Conservation (phyloP, 768 basidiomycete species). For the Lentinus brumalis region DNA sequence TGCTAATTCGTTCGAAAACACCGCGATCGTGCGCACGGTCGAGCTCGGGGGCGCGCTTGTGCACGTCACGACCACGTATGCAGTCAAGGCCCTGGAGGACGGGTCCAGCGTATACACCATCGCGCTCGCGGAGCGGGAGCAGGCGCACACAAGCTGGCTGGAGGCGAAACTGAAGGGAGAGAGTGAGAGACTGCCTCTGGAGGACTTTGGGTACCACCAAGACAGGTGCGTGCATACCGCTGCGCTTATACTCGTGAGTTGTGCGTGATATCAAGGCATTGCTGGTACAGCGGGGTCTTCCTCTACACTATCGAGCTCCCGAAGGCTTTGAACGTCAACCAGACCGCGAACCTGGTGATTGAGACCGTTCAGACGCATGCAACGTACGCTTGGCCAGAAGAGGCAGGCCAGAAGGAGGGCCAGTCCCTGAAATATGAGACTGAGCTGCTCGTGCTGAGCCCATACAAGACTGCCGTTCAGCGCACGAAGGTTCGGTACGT, state of each 20-base stretch:
- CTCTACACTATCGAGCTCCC: constrained; percentile 68
- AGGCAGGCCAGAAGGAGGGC: constrained; percentile 71
- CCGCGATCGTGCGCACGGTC: constrained; percentile 83
- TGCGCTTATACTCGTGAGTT: neutral
- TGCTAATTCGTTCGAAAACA: constrained; percentile 76
- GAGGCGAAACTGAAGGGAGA: constrained; percentile 82
- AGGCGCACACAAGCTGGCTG: constrained; percentile 70
- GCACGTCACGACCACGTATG: constrained; percentile 87
- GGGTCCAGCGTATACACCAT: constrained; percentile 66
- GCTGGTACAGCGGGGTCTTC: constrained; percentile 39
- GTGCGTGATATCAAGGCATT: neutral
- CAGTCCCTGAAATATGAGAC: constrained; percentile 80
- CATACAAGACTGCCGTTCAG: constrained; percentile 79
- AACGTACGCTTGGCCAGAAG: constrained; percentile 73
- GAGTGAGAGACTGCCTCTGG: constrained; percentile 49
- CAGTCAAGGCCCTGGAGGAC: constrained; percentile 70
- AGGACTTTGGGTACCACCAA: constrained; percentile 49
- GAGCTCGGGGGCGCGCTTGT: constrained; percentile 90
- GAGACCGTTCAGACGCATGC: constrained; percentile 80
- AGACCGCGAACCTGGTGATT: constrained; percentile 73
- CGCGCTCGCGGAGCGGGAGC: constrained; percentile 64
- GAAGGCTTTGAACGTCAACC: constrained; percentile 55
- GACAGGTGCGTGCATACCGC: constrained; percentile 48
- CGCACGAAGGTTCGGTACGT: constrained; percentile 85
- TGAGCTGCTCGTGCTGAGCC: constrained; percentile 80